A percentile compares a stretch with the other conserved stretches of the same genome.
Evolutionary conservation across 352 stramenopile species (phyloP).

Genomic region (Peronospora belbahrii): DNA sequence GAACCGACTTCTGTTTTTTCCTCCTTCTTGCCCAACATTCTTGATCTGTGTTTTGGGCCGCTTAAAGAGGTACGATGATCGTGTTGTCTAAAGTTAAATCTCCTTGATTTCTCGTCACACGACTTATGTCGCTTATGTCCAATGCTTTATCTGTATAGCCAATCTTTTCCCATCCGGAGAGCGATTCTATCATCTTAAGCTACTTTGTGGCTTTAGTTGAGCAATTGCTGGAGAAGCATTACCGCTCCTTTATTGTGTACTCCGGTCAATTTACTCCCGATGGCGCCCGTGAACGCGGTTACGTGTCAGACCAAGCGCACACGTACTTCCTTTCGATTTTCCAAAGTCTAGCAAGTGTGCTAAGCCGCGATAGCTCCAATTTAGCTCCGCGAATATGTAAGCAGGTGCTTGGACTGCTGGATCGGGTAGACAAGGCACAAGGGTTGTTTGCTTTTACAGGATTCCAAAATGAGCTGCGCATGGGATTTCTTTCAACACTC

Average conservation of each 20-base stretch:
- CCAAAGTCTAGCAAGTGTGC: constrained; percentile 53
- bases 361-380: constrained; percentile 44
- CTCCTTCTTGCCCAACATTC: constrained; percentile 65
- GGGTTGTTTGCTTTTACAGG: constrained; percentile 58
- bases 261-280: constrained; percentile 36
- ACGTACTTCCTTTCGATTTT: constrained; percentile 76
- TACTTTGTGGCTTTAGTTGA: constrained; percentile 71
- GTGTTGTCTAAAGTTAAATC: not conserved
- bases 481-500: constrained; percentile 69
- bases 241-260: constrained; percentile 67
- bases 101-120: not conserved
- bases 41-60: constrained; percentile 70
- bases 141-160: constrained; percentile 18
- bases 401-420: constrained; percentile 63
- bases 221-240: constrained; percentile 74
- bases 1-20: constrained; percentile 65
- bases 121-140: not conserved
- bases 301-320: constrained; percentile 55
- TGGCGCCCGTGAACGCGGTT: constrained; percentile 46
- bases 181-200: constrained; percentile 52
- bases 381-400: constrained; percentile 56
- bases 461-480: constrained; percentile 65
- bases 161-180: constrained; percentile 68
- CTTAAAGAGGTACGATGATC: constrained; percentile 57
- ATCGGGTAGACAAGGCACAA: constrained; percentile 61